A percentile compares a stretch with the other conserved stretches of the same genome.
Evolutionary conservation across 2,329 filamentous ascomycete species (phyloP).

Genomic region (Coniochaeta hoffmannii): DNA sequence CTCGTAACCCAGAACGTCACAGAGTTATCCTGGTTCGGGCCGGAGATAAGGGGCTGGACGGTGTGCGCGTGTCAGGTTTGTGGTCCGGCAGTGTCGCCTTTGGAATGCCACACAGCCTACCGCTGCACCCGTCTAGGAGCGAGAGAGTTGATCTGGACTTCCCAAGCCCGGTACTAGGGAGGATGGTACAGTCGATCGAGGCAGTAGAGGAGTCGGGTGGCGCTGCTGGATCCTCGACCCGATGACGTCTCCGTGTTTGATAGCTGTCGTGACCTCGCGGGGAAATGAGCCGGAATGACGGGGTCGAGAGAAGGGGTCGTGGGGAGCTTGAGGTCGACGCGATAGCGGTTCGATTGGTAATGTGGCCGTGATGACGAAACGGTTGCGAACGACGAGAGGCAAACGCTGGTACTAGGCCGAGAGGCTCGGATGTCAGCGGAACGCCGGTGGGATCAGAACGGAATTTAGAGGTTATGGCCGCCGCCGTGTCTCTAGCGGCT

Average conservation of each 20-base stretch:
- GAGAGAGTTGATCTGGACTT: constrained; percentile 12
- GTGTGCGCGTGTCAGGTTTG: constrained; percentile 25
- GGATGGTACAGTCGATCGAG: constrained; percentile 45
- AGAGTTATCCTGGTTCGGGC: constrained; percentile 11
- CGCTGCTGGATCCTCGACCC: constrained; percentile 34
- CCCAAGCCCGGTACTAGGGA: constrained; percentile 32
- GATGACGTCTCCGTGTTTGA: constrained; percentile 44
- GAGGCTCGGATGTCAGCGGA: constrained; percentile 4
- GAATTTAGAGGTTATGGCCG: constrained; percentile 1
- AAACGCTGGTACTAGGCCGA: not conserved
- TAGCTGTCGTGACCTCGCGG: constrained; percentile 10
- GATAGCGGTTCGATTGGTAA: constrained; percentile 6
- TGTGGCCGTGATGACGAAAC: constrained; percentile 12
- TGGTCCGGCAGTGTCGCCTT: constrained; percentile 20
- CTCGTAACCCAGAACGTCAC: constrained; percentile 14
- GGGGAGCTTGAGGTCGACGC: constrained; percentile 2
- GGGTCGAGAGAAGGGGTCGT: not conserved
- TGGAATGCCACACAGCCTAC: constrained; percentile 25
- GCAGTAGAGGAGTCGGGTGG: constrained; percentile 38
- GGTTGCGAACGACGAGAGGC: constrained; percentile 7
- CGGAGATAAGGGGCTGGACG: constrained; percentile 21
- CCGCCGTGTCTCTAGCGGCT: not conserved
- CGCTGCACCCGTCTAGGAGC: constrained; percentile 26
- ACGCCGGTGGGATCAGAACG: constrained; percentile 7
- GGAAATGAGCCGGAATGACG: not conserved